phyloP scores from a whole-genome alignment of 2,329 filamentous ascomycete genomes.

The Paecilomyces variotii region DNA sequence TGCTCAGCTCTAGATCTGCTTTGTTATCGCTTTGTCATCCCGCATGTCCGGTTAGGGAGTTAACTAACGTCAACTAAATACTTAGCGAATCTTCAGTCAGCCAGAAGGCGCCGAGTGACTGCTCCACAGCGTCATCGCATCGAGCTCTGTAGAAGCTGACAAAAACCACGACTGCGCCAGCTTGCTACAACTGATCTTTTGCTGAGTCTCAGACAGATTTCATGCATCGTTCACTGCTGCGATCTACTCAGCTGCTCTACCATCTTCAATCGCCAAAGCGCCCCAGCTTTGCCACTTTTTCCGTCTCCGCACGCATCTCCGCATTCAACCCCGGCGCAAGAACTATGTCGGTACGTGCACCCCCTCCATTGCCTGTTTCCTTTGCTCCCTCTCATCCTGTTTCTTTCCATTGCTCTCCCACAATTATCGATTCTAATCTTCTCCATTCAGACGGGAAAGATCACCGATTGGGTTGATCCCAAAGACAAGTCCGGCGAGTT shows the following conservation, averaged over 20 bases:
- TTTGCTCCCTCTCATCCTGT: background rate
- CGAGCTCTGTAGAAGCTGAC: background rate
- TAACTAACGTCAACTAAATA: too few relatives aligned
- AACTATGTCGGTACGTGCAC: slow-evolving; percentile 26
- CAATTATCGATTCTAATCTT: slow-evolving; percentile 3
- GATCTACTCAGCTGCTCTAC: background rate
- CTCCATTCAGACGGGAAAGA: slow-evolving; percentile 38
- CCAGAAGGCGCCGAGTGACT: background rate
- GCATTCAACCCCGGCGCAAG: slow-evolving; percentile 11
- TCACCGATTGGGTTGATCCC: slow-evolving; percentile 77
- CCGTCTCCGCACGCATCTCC: slow-evolving; percentile 11
- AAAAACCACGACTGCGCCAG: background rate
- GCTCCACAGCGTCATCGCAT: slow-evolving; percentile 5
- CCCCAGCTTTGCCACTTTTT: background rate
- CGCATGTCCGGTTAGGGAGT: background rate
- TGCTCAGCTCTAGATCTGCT: background rate
- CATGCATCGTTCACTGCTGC: background rate
- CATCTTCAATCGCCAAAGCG: background rate
- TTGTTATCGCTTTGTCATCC: background rate
- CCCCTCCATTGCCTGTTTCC: background rate
- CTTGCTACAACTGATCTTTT: background rate
- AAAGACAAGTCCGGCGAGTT: slow-evolving; percentile 80
- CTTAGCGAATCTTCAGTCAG: background rate
- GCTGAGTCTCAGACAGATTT: background rate
- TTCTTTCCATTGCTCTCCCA: background rate